A percentile compares a stretch with the other conserved stretches of the same genome.
These are phyloP conservation scores for Trichoderma cornu-damae DNA, from an alignment of 2,329 filamentous ascomycete genomes.

Conservation along the genomic window DNA sequence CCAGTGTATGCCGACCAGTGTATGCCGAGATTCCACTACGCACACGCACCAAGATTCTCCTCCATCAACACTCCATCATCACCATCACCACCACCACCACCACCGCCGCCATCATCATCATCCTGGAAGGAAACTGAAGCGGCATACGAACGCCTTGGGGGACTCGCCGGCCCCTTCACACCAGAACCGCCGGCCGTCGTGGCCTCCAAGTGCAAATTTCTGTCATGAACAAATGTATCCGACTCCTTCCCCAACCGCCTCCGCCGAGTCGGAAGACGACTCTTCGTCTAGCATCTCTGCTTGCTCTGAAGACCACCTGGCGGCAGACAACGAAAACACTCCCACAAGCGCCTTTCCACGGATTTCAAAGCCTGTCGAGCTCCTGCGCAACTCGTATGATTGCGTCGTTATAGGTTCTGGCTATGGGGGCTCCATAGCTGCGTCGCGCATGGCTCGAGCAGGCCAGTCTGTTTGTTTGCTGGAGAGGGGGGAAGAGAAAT, in stretches of 20 bases:
- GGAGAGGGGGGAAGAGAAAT: constrained; percentile 59
- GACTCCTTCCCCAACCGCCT: background rate
- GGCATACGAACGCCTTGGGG: background rate
- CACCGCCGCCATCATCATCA: too few species aligned
- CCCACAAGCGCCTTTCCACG: constrained; percentile 41
- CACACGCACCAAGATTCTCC: background rate
- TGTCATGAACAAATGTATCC: background rate
- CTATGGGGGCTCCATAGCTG: constrained; percentile 63
- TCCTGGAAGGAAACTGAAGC: background rate
- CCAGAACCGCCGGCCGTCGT: background rate
- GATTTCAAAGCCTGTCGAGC: constrained; percentile 52
- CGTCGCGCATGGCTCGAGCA: constrained; percentile 56
- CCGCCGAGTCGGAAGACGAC: background rate
- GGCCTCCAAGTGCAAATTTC: background rate
- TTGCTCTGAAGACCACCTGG: background rate
- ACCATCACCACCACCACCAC: too few species aligned
- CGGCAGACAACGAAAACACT: background rate
- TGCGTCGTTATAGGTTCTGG: constrained; percentile 64
- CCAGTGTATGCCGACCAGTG: too few species aligned
- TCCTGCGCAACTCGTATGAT: constrained; percentile 56
- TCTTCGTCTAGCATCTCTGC: background rate
- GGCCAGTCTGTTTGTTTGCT: constrained; percentile 57
- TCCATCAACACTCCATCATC: background rate
- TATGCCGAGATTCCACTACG: background rate
- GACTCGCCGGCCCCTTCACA: background rate